Base-by-base conservation (phyloP, 2,329 filamentous ascomycete genomes). In the Penicillium palitans region DNA sequence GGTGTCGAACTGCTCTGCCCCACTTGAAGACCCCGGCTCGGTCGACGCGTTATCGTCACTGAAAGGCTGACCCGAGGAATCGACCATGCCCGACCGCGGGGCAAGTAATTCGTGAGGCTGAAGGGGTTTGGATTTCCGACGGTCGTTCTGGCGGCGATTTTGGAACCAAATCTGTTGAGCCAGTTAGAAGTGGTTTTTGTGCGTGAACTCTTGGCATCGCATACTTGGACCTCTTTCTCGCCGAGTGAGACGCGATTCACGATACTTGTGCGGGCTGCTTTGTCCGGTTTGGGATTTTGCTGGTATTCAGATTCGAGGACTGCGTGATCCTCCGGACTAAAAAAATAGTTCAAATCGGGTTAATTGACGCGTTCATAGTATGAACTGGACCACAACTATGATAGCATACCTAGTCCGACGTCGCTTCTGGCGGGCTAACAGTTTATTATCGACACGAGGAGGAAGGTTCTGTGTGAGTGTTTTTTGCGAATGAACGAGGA, bases 181-280 rank as follows among this genome's bases (percentile, higher is more conserved):
- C 57, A 53, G 52, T 57, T 53, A 62, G 57, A 51, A 40, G 56
- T 57, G 47, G 35, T 52, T 62, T 77, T 70, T 75, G 68, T 24
- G 49, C 19, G 65, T 66, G 61, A 59, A 46, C 56, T 62, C 57
- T 61, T 64, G 51, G 50, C 55, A 60, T 61, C 58, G 56, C 88
- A 76, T 79, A 96, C 93, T 87, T 97, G 93, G 39, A 97, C 91
- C 80, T 97, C 93, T 76, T 96, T 97, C 79, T 97, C 93, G 66
- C 90, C 93, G 63, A 98, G 83, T 25, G 90, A 89, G 61, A 97
- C 92, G 76, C 87, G 90, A 77, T 86, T 85, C 60, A 96, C 91
- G 63, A 98, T 92, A 58, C 88, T 87, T 47, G 90, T 83, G 78
- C 93, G 90, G 75, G 91, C 89, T 56, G 87, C 84, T 78, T 96